Percentiles rank a stretch among this genome's conserved stretches.
These are phyloP conservation scores for Plasmodium gonderi DNA, from an alignment of 169 alveolate genomes.

Conservation along the genomic window DNA sequence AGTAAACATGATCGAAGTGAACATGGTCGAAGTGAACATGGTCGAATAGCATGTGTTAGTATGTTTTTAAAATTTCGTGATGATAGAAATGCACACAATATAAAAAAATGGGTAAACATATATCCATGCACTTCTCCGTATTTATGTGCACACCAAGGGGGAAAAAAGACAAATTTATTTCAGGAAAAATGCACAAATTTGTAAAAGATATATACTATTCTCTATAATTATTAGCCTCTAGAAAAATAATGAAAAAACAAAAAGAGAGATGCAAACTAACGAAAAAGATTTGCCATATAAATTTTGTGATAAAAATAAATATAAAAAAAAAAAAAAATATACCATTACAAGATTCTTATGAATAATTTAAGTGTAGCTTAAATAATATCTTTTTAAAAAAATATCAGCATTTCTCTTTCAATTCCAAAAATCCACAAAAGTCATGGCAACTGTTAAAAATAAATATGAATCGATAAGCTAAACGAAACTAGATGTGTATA, in stretches of 20 bases:
- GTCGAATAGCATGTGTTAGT: too few relatives aligned
- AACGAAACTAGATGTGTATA: too few relatives aligned
- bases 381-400: too few relatives aligned
- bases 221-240: neutral
- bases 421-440: neutral
- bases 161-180: neutral
- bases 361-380: too few relatives aligned
- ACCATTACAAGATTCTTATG: neutral
- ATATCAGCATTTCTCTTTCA: neutral
- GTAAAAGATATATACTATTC: neutral
- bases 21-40: too few relatives aligned
- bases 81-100: too few relatives aligned
- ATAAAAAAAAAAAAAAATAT: neutral
- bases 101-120: neutral
- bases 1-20: too few relatives aligned
- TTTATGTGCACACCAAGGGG: neutral
- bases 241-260: too few relatives aligned
- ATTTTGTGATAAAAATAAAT: too few relatives aligned
- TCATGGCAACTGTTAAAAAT: conserved; percentile 57
- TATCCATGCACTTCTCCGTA: neutral
- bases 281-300: neutral
- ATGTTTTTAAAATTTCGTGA: too few relatives aligned
- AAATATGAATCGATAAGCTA: neutral
- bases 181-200: neutral
- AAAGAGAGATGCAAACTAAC: neutral